Base-by-base conservation (phyloP, 2,329 filamentous ascomycete genomes). In the Diaporthe nobilis region DNA sequence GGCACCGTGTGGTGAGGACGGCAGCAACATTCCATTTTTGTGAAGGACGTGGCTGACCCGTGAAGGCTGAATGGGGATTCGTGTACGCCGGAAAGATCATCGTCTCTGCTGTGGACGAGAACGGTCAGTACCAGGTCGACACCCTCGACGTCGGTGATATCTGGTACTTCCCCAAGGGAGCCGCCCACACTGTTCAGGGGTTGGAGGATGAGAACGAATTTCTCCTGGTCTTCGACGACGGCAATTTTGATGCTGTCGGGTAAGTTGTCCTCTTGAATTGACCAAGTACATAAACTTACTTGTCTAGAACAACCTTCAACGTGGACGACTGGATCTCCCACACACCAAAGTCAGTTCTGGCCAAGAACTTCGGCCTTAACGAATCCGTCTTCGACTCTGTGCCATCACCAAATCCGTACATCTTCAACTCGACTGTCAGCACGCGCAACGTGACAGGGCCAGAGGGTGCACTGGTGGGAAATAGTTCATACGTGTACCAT, bases 291-390 rank as follows among this genome's bases (percentile, higher is more conserved):
- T 28, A 2, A 10, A 13, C 47, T 68, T 0, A 68, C 1, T 7
- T 28, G 12, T 9, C 1, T 9, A 68, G 90, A n/a, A 93, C 91
- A 0, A 94, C 92, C 0, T 94, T 94, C 86, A 93, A 91, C 84
- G 87, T 94, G 31, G 92, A 92, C 77, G 92, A 94, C 83, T 94
- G 92, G 92, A 86, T 94, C 47, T 85, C 88, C 0, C 92, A 93
- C 80, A 94, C 92, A 0, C 92, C 92, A 0, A 90, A 88, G 71
- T 78, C 81, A 57, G 86, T 94, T 58, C 85, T 94, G 0, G 92
- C 92, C 39, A 93, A 93, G 84, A 94, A 94, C 84, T 94, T 94
- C 78, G 91, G 91, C 34, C 87, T 94, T 31, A 86, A 90, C 68
- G 86, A 88, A 28, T 88, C 88, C 0, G 87, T 92, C 57, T 94